Conservation (phyloP, 257 asterid genomes). For the Catharanthus roseus region DNA sequence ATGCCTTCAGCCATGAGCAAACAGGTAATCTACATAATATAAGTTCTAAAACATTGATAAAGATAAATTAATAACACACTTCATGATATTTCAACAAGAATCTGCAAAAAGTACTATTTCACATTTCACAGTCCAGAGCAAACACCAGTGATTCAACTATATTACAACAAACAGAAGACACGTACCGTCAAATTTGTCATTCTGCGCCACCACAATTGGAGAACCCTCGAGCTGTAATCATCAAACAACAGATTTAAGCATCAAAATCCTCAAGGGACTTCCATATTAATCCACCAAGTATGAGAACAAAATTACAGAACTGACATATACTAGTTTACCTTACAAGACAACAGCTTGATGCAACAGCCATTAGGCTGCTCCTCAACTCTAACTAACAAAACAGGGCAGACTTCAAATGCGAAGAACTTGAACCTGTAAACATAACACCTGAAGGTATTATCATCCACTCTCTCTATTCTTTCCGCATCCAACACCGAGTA, state of each 20-base stretch:
- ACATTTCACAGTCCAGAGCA: background rate
- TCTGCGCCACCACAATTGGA: slow-evolving; percentile 80
- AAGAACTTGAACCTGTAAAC: slow-evolving; percentile 79
- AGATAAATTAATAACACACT: too few relatives aligned
- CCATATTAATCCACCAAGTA: background rate
- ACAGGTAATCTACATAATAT: too few relatives aligned
- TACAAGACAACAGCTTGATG: slow-evolving; percentile 88
- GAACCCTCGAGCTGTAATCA: slow-evolving; percentile 80
- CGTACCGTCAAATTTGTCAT: slow-evolving; percentile 86
- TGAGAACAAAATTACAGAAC: background rate
- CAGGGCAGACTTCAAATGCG: slow-evolving; percentile 86
- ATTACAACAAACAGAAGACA: background rate
- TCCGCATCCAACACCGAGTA: slow-evolving; percentile 97
- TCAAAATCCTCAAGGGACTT: background rate
- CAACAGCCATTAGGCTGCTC: slow-evolving; percentile 90
- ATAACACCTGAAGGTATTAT: slow-evolving; percentile 77
- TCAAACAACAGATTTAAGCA: background rate
- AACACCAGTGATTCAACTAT: background rate
- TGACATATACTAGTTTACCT: slow-evolving; percentile 34
- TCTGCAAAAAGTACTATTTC: background rate
- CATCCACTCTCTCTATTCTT: slow-evolving; percentile 93
- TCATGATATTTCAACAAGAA: too few relatives aligned
- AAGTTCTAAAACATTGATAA: too few relatives aligned
- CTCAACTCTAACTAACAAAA: slow-evolving; percentile 88
- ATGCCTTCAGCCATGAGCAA: too few relatives aligned